Evolutionary conservation across 2,329 filamentous ascomycete species (phyloP).

Genomic region (Mycosphaerelloides madeirae): DNA sequence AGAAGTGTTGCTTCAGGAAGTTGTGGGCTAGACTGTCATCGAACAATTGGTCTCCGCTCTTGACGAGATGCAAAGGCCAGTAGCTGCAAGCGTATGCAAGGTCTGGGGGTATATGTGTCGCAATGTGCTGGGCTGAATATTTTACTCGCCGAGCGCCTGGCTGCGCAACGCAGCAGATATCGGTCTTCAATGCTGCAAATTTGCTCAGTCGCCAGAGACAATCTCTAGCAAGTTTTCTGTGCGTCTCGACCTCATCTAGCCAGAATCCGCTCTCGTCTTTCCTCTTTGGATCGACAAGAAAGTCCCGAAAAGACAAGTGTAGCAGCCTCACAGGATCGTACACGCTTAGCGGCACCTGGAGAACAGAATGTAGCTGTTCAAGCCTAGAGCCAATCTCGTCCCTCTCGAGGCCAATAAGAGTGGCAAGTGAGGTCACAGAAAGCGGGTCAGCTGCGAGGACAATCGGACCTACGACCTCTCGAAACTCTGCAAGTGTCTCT

Average conservation of each 20-base stretch:
- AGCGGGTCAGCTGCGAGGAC: slow-evolving; percentile 19
- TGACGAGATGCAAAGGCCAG: slow-evolving; percentile 41
- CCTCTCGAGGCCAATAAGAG: slow-evolving; percentile 15
- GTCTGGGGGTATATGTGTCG: slow-evolving; percentile 25
- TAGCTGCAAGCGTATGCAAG: slow-evolving; percentile 42
- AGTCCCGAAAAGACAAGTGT: too few relatives aligned
- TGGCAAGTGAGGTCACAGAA: slow-evolving; percentile 12
- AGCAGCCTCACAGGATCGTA: too few relatives aligned
- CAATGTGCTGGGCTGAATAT: slow-evolving; percentile 19
- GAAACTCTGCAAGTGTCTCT: slow-evolving; percentile 14
- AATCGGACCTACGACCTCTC: slow-evolving; percentile 19
- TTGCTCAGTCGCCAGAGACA: too few relatives aligned
- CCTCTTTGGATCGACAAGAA: slow-evolving; percentile 14
- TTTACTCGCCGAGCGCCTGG: too few relatives aligned
- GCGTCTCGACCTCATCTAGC: slow-evolving; percentile 15
- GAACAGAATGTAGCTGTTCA: too few relatives aligned
- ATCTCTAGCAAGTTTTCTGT: too few relatives aligned
- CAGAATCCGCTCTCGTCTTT: slow-evolving; percentile 9
- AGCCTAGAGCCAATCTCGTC: slow-evolving; percentile 12
- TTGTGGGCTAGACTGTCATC: slow-evolving; percentile 27
- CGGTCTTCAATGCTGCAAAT: too few relatives aligned
- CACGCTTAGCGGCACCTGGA: too few relatives aligned
- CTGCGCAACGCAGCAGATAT: too few relatives aligned
- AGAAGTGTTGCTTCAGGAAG: slow-evolving; percentile 36
- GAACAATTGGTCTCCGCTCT: slow-evolving; percentile 20